Base-by-base conservation (phyloP, 495 filamentous ascomycete genomes). In the Pseudotulostoma volvatum region DNA sequence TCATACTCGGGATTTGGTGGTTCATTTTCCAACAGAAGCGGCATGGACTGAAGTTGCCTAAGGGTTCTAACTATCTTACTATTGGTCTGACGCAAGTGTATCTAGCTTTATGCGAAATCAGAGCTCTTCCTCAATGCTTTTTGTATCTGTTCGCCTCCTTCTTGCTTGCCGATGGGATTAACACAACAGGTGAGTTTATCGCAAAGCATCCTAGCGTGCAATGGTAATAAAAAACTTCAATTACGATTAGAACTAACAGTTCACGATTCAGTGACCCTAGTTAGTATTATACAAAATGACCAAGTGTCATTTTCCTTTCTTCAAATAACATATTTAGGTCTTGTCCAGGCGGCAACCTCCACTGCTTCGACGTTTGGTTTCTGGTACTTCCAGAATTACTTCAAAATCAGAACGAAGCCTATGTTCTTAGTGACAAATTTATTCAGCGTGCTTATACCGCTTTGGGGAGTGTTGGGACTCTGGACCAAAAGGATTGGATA, bases 341-440 rank as follows among this genome's bases (percentile, higher is more conserved):
- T 70, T 14, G 47, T 57, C 0, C 64, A 68, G 39, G 63, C 64
- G 7, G 53, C 48, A 3, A 61, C 56, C 37, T 67, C 63, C 0
- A 68, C 61, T 8, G 37, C 44, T 1, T 67, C 63, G 2, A 68
- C 64, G 0, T 62, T 68, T 19, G 61, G 60, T 2, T 70, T 68
- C 48, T 70, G 64, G 66, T 68, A 66, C 31, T 55, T 70, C 40
- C 66, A 70, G 40, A 49, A 50, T 8, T 63, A 63, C 39, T 68
- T 65, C 49, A 55, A 59, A 18, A 60, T 68, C 30, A 52, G 49
- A 31, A 70, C 66, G 0, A 68, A 70, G 31, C 49, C 46, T 33
- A 70, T 68, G 66, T 68, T 70, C 36, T 50, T 68, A 21, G 38
- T 64, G 32, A 68, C 64, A 18, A 66, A 68, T 38, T 57, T 63